Evolutionary conservation across 306 rosid species (phyloP).

Genomic region (Alnus rubra): DNA sequence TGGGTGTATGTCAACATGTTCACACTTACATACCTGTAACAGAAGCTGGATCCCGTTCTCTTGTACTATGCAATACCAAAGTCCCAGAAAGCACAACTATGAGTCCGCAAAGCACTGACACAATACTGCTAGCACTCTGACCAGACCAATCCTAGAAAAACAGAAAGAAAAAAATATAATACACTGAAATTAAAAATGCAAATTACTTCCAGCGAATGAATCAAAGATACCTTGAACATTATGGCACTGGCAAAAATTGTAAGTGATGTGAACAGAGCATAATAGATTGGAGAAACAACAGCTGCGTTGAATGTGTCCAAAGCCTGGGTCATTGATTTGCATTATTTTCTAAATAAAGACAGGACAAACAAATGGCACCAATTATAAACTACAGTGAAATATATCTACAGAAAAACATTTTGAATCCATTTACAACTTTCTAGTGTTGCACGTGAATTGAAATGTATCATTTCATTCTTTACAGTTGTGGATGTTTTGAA

Average conservation of each 20-base stretch:
- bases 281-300: slow-evolving; percentile 86
- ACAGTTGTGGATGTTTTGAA: neutral
- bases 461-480: neutral
- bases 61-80: slow-evolving; percentile 69
- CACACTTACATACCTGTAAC: slow-evolving; percentile 51
- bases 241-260: slow-evolving; percentile 88
- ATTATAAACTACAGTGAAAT: neutral
- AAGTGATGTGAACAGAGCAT: slow-evolving; percentile 87
- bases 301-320: slow-evolving; percentile 88
- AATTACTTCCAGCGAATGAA: slow-evolving; percentile 10
- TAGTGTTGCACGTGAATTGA: neutral
- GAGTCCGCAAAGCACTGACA: slow-evolving; percentile 85
- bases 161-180: neutral
- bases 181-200: neutral
- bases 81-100: slow-evolving; percentile 87
- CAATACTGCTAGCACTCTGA: slow-evolving; percentile 83
- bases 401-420: neutral
- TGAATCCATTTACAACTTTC: neutral
- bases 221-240: slow-evolving; percentile 81
- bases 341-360: slow-evolving; percentile 25
- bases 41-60: slow-evolving; percentile 60
- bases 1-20: neutral
- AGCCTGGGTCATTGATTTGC: slow-evolving; percentile 53
- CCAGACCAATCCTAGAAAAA: slow-evolving; percentile 78
- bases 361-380: neutral